Percentiles rank a stretch among this genome's conserved stretches.
phyloP scores from a whole-genome alignment of 495 filamentous ascomycete species.

The Aspergillus sclerotioniger region DNA sequence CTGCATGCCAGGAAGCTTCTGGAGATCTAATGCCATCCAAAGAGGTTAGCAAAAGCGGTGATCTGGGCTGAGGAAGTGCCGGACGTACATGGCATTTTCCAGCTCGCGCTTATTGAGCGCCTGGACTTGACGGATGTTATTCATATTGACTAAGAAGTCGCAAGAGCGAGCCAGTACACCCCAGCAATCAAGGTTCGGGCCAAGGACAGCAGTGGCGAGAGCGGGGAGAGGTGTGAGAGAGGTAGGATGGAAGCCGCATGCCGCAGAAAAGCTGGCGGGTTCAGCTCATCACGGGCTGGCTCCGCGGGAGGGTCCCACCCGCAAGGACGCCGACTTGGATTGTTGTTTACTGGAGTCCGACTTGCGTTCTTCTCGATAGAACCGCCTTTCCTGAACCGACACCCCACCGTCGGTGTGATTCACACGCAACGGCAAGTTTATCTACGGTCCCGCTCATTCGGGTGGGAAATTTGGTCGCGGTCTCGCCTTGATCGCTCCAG shows the following conservation, averaged over 20 bases:
- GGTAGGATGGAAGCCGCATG: background rate
- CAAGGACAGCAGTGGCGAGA: slow-evolving; percentile 10
- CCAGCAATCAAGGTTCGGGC: background rate
- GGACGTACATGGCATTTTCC: slow-evolving; percentile 69
- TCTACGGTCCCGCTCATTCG: background rate
- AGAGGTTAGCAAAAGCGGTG: slow-evolving; percentile 17
- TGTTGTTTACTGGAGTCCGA: slow-evolving; percentile 13
- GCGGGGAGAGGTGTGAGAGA: slow-evolving; percentile 12
- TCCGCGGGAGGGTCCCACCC: slow-evolving; percentile 20
- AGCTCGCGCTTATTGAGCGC: slow-evolving; percentile 94
- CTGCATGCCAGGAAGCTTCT: slow-evolving; percentile 92
- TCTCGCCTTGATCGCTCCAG: background rate
- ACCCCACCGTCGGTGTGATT: background rate
- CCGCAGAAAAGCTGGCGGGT: background rate
- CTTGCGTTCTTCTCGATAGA: background rate
- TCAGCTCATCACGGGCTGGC: slow-evolving; percentile 16
- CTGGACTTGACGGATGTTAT: slow-evolving; percentile 86
- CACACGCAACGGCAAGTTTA: background rate
- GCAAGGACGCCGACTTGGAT: slow-evolving; percentile 13
- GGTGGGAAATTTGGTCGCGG: background rate
- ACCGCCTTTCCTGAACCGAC: background rate
- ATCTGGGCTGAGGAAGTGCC: background rate
- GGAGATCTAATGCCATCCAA: slow-evolving; percentile 51
- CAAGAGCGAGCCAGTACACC: background rate
- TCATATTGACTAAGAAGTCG: slow-evolving; percentile 55